phyloP scores from a whole-genome alignment of 1,284 basidiomycete genomes.

The Cerrena zonata region DNA sequence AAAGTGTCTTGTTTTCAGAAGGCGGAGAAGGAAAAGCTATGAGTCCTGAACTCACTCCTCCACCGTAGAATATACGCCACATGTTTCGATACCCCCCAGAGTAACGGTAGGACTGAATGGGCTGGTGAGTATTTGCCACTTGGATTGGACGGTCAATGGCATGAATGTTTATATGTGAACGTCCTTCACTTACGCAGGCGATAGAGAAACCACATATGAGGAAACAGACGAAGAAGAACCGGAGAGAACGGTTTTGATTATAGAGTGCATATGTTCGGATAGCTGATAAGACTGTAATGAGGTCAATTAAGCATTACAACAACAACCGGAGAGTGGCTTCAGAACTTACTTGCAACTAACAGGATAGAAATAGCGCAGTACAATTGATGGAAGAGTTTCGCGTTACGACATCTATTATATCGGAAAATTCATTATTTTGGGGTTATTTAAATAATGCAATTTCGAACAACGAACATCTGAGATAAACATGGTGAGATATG shows the following conservation, averaged over 20 bases:
- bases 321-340: not conserved
- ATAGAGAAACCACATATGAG: not conserved
- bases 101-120: not conserved
- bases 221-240: slow-evolving; percentile 9
- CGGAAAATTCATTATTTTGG: not conserved
- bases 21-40: not conserved
- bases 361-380: slow-evolving; percentile 30
- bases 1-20: not conserved
- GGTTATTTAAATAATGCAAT: not conserved
- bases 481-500: not conserved
- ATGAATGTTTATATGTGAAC: too few relatives aligned
- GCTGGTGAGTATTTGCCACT: not conserved
- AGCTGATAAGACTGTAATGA: slow-evolving; percentile 30
- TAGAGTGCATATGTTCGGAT: slow-evolving; percentile 40
- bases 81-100: not conserved
- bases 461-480: slow-evolving; percentile 14
- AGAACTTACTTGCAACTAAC: slow-evolving; percentile 29
- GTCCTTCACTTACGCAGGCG: not conserved
- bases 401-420: not conserved
- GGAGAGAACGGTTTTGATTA: slow-evolving; percentile 26
- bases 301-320: too few relatives aligned
- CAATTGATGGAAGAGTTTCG: slow-evolving; percentile 21
- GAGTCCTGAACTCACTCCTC: not conserved
- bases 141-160: not conserved
- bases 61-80: not conserved